phyloP scores from a whole-genome alignment of 257 asterid genomes.

The Plantago elongata region DNA sequence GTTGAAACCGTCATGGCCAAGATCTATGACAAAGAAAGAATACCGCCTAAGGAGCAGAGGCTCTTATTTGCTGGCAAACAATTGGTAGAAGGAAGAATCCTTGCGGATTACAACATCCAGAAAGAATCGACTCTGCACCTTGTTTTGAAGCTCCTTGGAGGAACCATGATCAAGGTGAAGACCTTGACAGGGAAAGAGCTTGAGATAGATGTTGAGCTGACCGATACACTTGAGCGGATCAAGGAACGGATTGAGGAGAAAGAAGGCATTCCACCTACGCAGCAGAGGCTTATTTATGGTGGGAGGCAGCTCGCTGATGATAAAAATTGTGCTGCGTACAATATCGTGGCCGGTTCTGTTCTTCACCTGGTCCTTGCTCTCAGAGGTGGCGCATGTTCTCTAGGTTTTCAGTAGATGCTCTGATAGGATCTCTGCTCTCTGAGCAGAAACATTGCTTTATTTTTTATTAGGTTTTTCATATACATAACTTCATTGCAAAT shows the following conservation, averaged over 20 bases:
- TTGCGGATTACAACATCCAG: constrained; percentile 65
- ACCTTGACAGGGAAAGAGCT: constrained; percentile 69
- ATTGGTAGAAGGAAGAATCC: constrained; percentile 67
- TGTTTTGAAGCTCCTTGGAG: constrained; percentile 55
- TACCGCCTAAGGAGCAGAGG: too few relatives aligned
- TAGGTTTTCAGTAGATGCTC: too few relatives aligned
- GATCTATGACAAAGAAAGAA: too few relatives aligned
- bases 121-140: constrained; percentile 65
- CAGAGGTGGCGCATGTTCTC: constrained; percentile 42
- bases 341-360: constrained; percentile 77
- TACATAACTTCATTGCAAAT: too few relatives aligned
- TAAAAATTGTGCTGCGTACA: constrained; percentile 71
- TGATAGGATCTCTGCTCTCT: too few relatives aligned
- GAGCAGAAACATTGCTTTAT: too few relatives aligned
- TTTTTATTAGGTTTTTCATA: too few relatives aligned
- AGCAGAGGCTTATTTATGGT: constrained; percentile 58
- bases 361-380: constrained; percentile 73
- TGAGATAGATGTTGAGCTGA: constrained; percentile 65
- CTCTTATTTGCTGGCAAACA: constrained; percentile 42
- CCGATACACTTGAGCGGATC: constrained; percentile 64
- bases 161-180: constrained; percentile 76
- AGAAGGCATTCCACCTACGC: too few relatives aligned
- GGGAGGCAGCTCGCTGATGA: constrained; percentile 77
- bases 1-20: too few relatives aligned
- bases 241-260: constrained; percentile 71